Evolutionary conservation across 2,329 filamentous ascomycete genomes (phyloP).

Genomic region (Aspergillus quadrilineatus): DNA sequence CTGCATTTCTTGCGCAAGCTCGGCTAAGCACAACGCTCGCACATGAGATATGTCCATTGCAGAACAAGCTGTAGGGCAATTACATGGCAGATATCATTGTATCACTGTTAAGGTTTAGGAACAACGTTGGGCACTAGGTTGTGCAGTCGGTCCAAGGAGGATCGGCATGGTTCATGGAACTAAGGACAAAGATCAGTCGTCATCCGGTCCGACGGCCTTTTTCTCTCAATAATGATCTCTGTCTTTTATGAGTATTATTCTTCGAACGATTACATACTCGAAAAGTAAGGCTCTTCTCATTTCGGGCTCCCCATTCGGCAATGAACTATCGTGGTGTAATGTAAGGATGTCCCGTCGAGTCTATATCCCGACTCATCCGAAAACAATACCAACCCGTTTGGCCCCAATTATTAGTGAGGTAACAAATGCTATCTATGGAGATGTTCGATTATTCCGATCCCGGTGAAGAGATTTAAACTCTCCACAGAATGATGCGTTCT

Average conservation of each 20-base stretch:
- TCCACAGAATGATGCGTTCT: conserved; percentile 15
- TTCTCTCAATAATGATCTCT: background rate
- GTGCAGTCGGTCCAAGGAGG: conserved; percentile 3
- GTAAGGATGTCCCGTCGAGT: background rate
- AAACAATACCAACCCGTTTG: background rate
- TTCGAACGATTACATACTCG: background rate
- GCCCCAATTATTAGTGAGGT: background rate
- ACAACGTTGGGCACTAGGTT: conserved; percentile 6
- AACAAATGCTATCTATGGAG: background rate
- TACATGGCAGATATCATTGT: background rate
- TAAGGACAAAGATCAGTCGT: background rate
- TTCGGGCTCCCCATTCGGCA: background rate
- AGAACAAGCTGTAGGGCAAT: background rate
- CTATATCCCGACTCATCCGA: background rate
- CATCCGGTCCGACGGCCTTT: background rate
- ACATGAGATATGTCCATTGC: background rate
- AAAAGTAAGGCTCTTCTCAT: background rate
- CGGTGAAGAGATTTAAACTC: conserved; percentile 6
- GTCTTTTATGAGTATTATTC: background rate
- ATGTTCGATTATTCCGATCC: background rate
- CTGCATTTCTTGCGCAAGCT: background rate
- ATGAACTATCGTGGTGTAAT: background rate
- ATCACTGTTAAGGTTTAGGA: background rate
- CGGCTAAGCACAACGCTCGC: background rate
- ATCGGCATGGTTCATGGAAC: conserved; percentile 8